Evolutionary conservation across 176 grass and related monocot species (phyloP).

Genomic region (Oryza meyeriana): DNA sequence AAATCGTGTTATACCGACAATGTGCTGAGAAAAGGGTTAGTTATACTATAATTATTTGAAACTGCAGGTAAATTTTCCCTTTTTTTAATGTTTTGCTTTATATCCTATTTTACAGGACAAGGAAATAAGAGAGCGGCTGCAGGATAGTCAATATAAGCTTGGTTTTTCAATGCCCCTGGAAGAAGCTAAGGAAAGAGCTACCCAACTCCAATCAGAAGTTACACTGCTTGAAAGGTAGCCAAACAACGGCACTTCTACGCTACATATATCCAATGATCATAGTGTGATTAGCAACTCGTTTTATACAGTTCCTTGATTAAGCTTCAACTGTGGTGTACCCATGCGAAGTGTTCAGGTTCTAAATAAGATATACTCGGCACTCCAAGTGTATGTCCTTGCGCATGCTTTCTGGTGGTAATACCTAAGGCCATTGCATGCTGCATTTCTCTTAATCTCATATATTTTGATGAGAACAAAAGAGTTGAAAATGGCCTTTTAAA

Average conservation of each 20-base stretch:
- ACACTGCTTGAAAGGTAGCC: constrained; percentile 73
- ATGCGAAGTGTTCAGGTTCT: background rate
- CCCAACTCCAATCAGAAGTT: constrained; percentile 78
- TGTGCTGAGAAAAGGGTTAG: constrained; percentile 81
- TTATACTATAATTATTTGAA: constrained; percentile 19
- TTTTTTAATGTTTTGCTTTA: background rate
- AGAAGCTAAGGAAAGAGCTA: constrained; percentile 69
- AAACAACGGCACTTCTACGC: background rate
- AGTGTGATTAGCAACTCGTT: background rate
- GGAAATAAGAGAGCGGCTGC: constrained; percentile 73
- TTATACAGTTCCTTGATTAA: constrained; percentile 2
- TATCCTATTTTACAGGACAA: constrained; percentile 61
- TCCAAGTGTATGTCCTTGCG: background rate
- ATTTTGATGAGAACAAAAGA: background rate
- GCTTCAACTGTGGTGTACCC: background rate
- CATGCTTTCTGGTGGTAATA: background rate
- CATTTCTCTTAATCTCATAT: background rate
- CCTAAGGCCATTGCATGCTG: background rate
- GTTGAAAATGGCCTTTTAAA: background rate
- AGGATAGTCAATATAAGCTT: constrained; percentile 81
- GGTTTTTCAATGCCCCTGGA: constrained; percentile 81
- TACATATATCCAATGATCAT: background rate
- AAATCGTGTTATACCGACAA: constrained; percentile 82
- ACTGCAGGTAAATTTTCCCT: background rate
- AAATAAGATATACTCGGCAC: background rate